Evolutionary conservation across 805 yeast species (phyloP), one percentile per base, ranked within the genome.

Genomic region (Candida bentonensis): DNA sequence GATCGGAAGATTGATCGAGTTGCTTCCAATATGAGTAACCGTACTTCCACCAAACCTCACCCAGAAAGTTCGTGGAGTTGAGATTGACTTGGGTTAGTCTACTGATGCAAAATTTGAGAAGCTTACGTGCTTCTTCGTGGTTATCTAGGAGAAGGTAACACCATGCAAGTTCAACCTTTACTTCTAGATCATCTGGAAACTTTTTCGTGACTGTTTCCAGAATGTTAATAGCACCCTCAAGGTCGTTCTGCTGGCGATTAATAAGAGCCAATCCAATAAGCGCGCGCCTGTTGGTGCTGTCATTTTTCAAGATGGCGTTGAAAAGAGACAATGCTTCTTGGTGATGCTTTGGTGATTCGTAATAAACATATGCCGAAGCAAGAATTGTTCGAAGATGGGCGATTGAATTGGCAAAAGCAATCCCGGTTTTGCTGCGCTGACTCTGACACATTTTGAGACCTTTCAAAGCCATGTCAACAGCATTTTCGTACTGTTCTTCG

Each of bases 321-420:
- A 81, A 92, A 15, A 87, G 60, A 42, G 74, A 75, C 23, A 81
- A 56, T 0, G 98, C 97, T 22, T 79, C 68, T 2, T 74, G 68
- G 55, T 76, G 85, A 61, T 89, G 83, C 60, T 86, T 86, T 9
- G 97, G 98, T 0, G 96, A 82, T 58, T 89, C 95, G 55, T 79
- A 73, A 56, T 84, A 81, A 0, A 94, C 83, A 56, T 87, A 84
- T 1, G 82, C 71, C 0, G 78, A 73, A 0, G 92, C 97, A 44
- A 84, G 66, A 21, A 74, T 68, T 28, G 86, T 70, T 5, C 81
- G 66, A 21, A 84, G 62, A 43, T 78, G 82, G 43, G 69, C 69
- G 50, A 69, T 74, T 1, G 87, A 68, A 49, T 76, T 63, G 0
- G 59, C 57, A 33, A 84, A 65, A 7, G 60, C 56, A 4, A 71